Percentiles rank a stretch among this genome's conserved stretches.
phyloP scores from a whole-genome alignment of 768 basidiomycete species.

The Rhodotorula babjevae region DNA sequence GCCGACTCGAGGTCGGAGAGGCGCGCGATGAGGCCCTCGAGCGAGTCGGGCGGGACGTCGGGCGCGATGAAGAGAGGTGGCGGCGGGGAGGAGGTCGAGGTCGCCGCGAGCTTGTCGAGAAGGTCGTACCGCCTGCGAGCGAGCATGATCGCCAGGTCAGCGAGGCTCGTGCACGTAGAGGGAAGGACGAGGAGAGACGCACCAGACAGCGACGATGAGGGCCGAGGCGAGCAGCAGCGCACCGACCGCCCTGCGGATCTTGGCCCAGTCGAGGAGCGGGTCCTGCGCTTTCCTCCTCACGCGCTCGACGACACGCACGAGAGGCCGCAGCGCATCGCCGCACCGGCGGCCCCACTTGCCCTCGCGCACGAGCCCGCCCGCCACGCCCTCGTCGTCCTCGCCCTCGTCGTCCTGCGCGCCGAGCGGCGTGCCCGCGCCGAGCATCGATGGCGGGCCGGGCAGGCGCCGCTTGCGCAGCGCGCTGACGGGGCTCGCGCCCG shows the following conservation, averaged over 20 bases:
- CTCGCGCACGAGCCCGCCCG: neutral
- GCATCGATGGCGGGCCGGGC: conserved; percentile 25
- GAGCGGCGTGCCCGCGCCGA: conserved; percentile 6
- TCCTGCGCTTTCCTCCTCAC: conserved; percentile 13
- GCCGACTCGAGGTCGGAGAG: conserved; percentile 26
- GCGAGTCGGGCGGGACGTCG: conserved; percentile 17
- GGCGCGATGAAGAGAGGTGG: conserved; percentile 4
- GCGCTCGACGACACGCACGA: neutral
- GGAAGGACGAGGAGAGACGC: neutral
- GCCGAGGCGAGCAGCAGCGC: neutral
- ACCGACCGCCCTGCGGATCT: conserved; percentile 13
- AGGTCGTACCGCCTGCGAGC: neutral
- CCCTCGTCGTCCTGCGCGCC: conserved; percentile 1
- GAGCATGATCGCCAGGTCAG: neutral
- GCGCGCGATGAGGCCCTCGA: conserved; percentile 28
- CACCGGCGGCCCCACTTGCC: conserved; percentile 10
- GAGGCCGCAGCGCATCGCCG: conserved; percentile 16
- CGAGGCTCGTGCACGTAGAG: neutral
- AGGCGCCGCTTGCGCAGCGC: conserved; percentile 4
- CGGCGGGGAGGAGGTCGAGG: neutral
- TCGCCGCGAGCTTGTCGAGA: neutral
- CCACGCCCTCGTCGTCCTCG: neutral
- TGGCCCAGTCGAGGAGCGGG: conserved; percentile 30
- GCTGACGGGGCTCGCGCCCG: conserved; percentile 2
- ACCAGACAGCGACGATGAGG: conserved; percentile 11